These are phyloP conservation scores for Podila epigama DNA, from an alignment of 192 early-diverging fungal species.

Conservation along the genomic window DNA sequence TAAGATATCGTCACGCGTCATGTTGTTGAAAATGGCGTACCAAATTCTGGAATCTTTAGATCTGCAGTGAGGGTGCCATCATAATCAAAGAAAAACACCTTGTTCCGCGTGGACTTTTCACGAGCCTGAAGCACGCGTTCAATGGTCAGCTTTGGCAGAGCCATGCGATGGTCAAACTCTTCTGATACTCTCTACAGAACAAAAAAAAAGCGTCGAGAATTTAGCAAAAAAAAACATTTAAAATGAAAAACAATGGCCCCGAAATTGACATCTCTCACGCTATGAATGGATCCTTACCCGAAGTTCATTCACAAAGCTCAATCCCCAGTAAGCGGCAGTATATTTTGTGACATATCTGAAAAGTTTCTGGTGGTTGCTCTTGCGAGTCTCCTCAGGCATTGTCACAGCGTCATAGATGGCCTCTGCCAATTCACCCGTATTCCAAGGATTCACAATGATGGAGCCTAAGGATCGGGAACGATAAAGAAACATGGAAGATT, in stretches of 20 bases:
- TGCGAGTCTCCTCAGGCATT: slow-evolving; percentile 84
- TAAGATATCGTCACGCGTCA: too few relatives aligned
- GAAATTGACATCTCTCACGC: background rate
- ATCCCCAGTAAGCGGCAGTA: slow-evolving; percentile 97
- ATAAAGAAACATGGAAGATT: background rate
- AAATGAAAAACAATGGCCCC: too few relatives aligned
- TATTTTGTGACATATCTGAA: slow-evolving; percentile 96
- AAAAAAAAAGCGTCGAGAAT: too few relatives aligned
- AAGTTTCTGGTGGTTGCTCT: slow-evolving; percentile 89
- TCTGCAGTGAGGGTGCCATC: slow-evolving; percentile 93
- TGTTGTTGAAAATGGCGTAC: slow-evolving; percentile 3
- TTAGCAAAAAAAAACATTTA: too few relatives aligned
- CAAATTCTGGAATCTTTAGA: slow-evolving; percentile 91
- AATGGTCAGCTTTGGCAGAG: slow-evolving; percentile 64
- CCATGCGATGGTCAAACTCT: slow-evolving; percentile 67
- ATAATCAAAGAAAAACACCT: slow-evolving; percentile 94
- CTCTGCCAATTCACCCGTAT: slow-evolving; percentile 92
- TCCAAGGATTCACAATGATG: slow-evolving; percentile 99
- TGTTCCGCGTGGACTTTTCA: slow-evolving; percentile 65
- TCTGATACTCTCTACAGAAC: slow-evolving; percentile 55
- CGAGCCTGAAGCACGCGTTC: slow-evolving; percentile 62
- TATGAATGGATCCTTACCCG: slow-evolving; percentile 53
- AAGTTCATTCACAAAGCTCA: slow-evolving; percentile 92
- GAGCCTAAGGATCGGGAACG: slow-evolving; percentile 73
- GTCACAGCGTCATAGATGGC: slow-evolving; percentile 92